These are phyloP conservation scores for Gelatoporia subvermispora DNA, from an alignment of 768 basidiomycete species.

Conservation along the genomic window DNA sequence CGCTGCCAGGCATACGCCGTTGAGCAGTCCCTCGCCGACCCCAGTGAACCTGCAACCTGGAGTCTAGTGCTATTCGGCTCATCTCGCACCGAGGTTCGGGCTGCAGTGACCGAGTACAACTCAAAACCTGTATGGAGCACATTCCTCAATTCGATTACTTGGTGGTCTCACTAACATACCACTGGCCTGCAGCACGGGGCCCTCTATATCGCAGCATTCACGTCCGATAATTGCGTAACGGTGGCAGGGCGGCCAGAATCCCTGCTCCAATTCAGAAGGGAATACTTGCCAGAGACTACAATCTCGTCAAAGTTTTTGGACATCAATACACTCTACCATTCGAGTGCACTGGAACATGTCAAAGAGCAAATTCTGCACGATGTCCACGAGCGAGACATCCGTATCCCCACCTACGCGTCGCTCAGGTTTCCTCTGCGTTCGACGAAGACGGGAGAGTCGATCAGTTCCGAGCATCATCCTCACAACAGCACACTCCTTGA, in stretches of 20 bases:
- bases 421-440: slow-evolving; percentile 6
- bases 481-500: slow-evolving; percentile 2
- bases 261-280: slow-evolving; percentile 3
- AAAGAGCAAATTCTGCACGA: slow-evolving; percentile 9
- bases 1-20: slow-evolving; percentile 5
- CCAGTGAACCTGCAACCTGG: slow-evolving; percentile 2
- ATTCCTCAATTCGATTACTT: no score
- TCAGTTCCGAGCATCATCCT: neutral
- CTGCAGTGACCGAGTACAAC: slow-evolving; percentile 7
- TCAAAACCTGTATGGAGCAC: neutral
- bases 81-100: slow-evolving; percentile 3
- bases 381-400: neutral
- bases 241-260: slow-evolving; percentile 12
- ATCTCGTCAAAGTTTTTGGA: neutral
- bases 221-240: slow-evolving; percentile 10
- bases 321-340: slow-evolving; percentile 14
- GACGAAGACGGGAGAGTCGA: slow-evolving; percentile 4
- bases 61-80: slow-evolving; percentile 14
- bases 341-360: slow-evolving; percentile 1
- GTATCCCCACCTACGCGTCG: slow-evolving; percentile 3
- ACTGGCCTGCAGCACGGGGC: neutral
- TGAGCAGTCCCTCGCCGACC: neutral
- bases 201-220: slow-evolving; percentile 13
- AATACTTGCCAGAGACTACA: slow-evolving; percentile 3
- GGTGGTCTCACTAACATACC: neutral